Percentiles rank a stretch among this genome's conserved stretches.
These are phyloP conservation scores for Nannochloropsis granulata DNA, from an alignment of 108 stramenopile species.

Conservation along the genomic window DNA sequence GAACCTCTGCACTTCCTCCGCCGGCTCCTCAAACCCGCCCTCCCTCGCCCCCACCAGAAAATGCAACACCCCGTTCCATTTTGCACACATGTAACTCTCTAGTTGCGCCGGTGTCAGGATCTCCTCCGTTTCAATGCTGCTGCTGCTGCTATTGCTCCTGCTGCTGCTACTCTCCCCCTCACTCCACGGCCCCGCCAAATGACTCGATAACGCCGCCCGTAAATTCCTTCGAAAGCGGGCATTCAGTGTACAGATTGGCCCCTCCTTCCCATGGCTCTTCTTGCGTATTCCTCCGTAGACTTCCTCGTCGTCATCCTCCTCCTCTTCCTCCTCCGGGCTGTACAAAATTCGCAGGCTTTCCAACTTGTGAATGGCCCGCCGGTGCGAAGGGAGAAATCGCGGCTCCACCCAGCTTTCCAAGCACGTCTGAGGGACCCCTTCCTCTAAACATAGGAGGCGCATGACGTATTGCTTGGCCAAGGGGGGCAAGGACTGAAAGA, in stretches of 20 bases:
- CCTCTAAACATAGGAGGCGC: constrained; percentile 17
- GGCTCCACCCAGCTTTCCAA: neutral
- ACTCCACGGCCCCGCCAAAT: neutral
- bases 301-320: neutral
- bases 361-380: neutral
- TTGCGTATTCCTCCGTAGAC: neutral
- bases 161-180: neutral
- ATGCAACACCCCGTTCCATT: neutral
- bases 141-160: too few relatives aligned
- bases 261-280: neutral
- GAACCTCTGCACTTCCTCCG: neutral
- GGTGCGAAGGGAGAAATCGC: neutral
- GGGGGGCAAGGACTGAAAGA: constrained; percentile 21
- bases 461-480: constrained; percentile 25
- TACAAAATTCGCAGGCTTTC: neutral
- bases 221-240: neutral
- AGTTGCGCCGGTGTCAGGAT: neutral
- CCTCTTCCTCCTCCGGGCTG: neutral
- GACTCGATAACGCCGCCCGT: neutral
- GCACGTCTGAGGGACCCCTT: neutral
- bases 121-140: neutral
- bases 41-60: neutral
- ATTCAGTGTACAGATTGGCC: neutral
- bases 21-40: neutral
- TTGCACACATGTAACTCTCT: neutral